These are phyloP conservation scores for Backusella westeae DNA, from an alignment of 192 early-diverging fungal species.

Conservation along the genomic window DNA sequence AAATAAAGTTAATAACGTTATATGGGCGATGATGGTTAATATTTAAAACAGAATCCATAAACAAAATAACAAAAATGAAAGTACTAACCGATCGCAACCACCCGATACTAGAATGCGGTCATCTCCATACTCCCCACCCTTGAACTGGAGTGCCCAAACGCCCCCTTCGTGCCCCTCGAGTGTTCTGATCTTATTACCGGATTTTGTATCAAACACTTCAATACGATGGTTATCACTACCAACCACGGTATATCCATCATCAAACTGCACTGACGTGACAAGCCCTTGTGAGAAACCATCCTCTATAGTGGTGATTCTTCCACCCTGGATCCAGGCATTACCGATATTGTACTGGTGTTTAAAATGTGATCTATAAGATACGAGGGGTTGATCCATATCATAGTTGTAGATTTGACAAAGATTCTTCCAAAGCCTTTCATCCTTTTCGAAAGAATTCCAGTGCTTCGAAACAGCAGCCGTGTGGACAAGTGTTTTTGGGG, in stretches of 20 bases:
- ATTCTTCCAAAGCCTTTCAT: constrained; percentile 43
- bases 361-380: constrained; percentile 53
- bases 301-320: constrained; percentile 27
- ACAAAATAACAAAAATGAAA: background rate
- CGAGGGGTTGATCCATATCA: constrained; percentile 9
- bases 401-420: constrained; percentile 37
- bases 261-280: constrained; percentile 96
- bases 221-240: constrained; percentile 94
- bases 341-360: constrained; percentile 52
- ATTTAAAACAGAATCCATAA: background rate
- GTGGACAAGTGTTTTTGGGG: constrained; percentile 70
- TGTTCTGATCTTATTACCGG: constrained; percentile 67
- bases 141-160: constrained; percentile 92
- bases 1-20: background rate
- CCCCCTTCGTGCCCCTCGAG: constrained; percentile 89
- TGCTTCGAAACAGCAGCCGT: constrained; percentile 65
- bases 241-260: constrained; percentile 87
- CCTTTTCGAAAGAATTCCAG: constrained; percentile 48
- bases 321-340: constrained; percentile 48
- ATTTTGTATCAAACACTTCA: constrained; percentile 84
- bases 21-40: background rate
- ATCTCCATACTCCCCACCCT: constrained; percentile 7
- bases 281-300: constrained; percentile 45
- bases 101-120: constrained; percentile 84
- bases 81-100: constrained; percentile 83